Evolutionary conservation across 768 basidiomycete genomes (phyloP).

Genomic region (Phanerochaete sordida): DNA sequence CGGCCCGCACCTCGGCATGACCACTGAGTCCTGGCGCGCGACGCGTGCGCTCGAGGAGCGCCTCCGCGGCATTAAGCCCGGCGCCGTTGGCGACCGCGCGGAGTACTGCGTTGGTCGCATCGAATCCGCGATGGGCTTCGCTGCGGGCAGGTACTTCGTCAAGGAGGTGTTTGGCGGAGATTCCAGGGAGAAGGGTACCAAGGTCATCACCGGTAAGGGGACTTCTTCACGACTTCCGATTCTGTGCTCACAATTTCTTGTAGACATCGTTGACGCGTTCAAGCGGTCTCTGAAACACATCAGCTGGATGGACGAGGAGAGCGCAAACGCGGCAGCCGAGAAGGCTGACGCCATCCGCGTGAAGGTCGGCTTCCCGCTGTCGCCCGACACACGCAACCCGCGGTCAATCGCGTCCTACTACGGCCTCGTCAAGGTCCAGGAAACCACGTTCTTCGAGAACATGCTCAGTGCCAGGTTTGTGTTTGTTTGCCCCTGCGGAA

Average conservation of each 20-base stretch:
- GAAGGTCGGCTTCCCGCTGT: slow-evolving; percentile 92
- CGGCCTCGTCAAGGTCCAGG: slow-evolving; percentile 55
- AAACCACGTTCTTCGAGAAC: slow-evolving; percentile 80
- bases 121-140: slow-evolving; percentile 79
- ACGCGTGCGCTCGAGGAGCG: slow-evolving; percentile 66
- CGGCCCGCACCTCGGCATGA: slow-evolving; percentile 67
- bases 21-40: slow-evolving; percentile 78
- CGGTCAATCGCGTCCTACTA: slow-evolving; percentile 75
- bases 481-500: background rate
- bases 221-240: background rate
- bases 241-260: slow-evolving; percentile 16
- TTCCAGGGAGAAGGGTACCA: slow-evolving; percentile 76
- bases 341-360: slow-evolving; percentile 85
- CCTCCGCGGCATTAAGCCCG: slow-evolving; percentile 83
- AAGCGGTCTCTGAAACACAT: slow-evolving; percentile 68
- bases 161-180: slow-evolving; percentile 76
- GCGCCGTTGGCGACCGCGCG: slow-evolving; percentile 75
- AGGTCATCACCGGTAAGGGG: slow-evolving; percentile 69
- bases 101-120: slow-evolving; percentile 79
- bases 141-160: slow-evolving; percentile 87
- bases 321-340: slow-evolving; percentile 75
- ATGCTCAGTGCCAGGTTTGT: slow-evolving; percentile 60
- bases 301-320: slow-evolving; percentile 90
- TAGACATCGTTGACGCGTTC: slow-evolving; percentile 82
- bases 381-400: slow-evolving; percentile 75